Evolutionary conservation across 768 basidiomycete genomes (phyloP).

Genomic region (Crucibulum laeve): DNA sequence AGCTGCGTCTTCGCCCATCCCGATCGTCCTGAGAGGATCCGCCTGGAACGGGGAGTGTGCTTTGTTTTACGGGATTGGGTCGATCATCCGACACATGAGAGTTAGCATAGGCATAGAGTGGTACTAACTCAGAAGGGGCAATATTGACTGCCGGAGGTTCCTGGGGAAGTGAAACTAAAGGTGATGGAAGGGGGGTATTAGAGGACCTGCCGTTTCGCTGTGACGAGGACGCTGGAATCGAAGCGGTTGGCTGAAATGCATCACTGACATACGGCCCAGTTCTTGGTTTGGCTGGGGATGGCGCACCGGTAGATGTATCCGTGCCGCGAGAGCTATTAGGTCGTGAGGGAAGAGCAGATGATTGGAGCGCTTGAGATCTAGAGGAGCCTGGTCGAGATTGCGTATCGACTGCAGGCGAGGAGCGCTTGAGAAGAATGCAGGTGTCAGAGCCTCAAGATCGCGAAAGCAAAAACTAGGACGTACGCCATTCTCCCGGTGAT

Average conservation of each 20-base stretch:
- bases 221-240: constrained; percentile 6
- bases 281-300: constrained; percentile 20
- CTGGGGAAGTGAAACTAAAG: constrained; percentile 16
- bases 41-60: constrained; percentile 34
- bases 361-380: constrained; percentile 1
- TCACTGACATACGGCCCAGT: constrained; percentile 30
- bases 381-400: constrained; percentile 9
- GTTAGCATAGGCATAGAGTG: constrained; percentile 1
- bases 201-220: constrained; percentile 6
- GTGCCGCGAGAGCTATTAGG: constrained; percentile 17
- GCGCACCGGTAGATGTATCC: constrained; percentile 8
- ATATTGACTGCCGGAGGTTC: constrained; percentile 39
- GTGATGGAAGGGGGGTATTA: constrained; percentile 6
- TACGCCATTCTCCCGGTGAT: constrained; percentile 38
- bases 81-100: constrained; percentile 5
- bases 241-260: constrained; percentile 26
- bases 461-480: constrained; percentile 15
- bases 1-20: constrained; percentile 33
- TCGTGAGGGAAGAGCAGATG: constrained; percentile 5
- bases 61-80: constrained; percentile 27
- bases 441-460: constrained; percentile 2
- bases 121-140: constrained; percentile 25
- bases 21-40: constrained; percentile 13
- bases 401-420: constrained; percentile 4
- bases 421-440: constrained; percentile 8